phyloP scores from a whole-genome alignment of 2,329 filamentous ascomycete species.

The Chaetoscypha palmicola region DNA sequence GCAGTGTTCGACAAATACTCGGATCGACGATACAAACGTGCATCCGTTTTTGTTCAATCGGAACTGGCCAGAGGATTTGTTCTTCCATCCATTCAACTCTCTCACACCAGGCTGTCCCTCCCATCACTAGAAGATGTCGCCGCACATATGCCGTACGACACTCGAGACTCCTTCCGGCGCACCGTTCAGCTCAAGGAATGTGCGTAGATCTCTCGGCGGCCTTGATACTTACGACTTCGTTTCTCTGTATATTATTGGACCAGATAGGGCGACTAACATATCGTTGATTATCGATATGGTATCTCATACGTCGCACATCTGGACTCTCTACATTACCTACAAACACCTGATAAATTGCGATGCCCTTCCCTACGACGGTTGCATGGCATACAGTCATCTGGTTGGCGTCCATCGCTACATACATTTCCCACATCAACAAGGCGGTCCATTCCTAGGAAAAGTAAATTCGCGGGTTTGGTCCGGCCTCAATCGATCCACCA shows the following conservation, averaged over 20 bases:
- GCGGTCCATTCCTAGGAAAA: constrained; percentile 8
- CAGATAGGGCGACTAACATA: constrained; percentile 18
- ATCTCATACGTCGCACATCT: constrained; percentile 22
- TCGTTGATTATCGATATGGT: constrained; percentile 20
- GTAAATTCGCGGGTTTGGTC: too few species aligned
- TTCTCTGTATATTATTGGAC: constrained; percentile 31
- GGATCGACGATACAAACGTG: constrained; percentile 79
- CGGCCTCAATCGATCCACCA: constrained; percentile 10
- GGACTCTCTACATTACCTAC: constrained; percentile 17
- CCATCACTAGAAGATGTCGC: constrained; percentile 20
- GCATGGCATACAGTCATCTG: constrained; percentile 17
- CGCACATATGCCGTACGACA: constrained; percentile 21
- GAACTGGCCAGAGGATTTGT: constrained; percentile 59
- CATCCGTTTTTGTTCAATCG: constrained; percentile 70
- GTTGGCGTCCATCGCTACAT: constrained; percentile 9
- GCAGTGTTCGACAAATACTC: constrained; percentile 91
- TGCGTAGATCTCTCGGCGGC: background rate
- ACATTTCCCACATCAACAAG: constrained; percentile 13
- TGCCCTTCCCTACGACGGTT: constrained; percentile 15
- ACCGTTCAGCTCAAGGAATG: constrained; percentile 26
- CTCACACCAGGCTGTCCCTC: constrained; percentile 21
- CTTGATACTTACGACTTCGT: constrained; percentile 16
- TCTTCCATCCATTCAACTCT: constrained; percentile 31
- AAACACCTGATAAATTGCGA: constrained; percentile 18
- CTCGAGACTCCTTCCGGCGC: constrained; percentile 24